phyloP scores from a whole-genome alignment of 208 protist genomes.

The Kentomonas sorsogonicus region DNA sequence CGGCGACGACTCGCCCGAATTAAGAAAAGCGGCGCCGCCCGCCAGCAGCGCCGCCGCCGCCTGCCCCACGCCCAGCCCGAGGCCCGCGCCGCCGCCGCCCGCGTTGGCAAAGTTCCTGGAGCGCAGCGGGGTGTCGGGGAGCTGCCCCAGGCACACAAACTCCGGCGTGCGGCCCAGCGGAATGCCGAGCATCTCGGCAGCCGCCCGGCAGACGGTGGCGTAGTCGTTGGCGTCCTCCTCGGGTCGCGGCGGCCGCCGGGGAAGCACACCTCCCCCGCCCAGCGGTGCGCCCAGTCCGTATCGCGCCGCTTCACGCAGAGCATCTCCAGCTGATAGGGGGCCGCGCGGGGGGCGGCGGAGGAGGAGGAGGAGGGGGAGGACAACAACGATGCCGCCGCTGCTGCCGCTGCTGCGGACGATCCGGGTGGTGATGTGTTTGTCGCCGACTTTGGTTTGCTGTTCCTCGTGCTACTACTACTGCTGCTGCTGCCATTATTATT shows the following conservation, averaged over 20 bases:
- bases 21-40: too few species aligned
- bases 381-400: neutral
- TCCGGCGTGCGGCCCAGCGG: slow-evolving; percentile 33
- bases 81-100: slow-evolving; percentile 8
- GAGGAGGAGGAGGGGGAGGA: slow-evolving; percentile 6
- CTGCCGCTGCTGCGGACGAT: too few species aligned
- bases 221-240: slow-evolving; percentile 64
- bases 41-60: too few species aligned
- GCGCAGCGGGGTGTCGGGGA: slow-evolving; percentile 44
- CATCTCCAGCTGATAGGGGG: slow-evolving; percentile 37
- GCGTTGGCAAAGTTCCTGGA: too few species aligned
- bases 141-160: slow-evolving; percentile 54
- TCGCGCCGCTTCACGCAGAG: slow-evolving; percentile 64
- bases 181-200: slow-evolving; percentile 53
- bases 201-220: slow-evolving; percentile 32
- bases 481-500: too few species aligned
- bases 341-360: slow-evolving; percentile 13
- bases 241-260: slow-evolving; percentile 71
- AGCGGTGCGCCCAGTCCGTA: slow-evolving; percentile 40
- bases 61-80: too few species aligned
- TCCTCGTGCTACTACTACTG: too few species aligned
- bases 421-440: too few species aligned
- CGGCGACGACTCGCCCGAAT: too few species aligned
- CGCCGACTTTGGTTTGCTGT: too few species aligned
- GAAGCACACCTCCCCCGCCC: slow-evolving; percentile 71